Evolutionary conservation across 768 basidiomycete genomes (phyloP), one percentile per base, ranked within the genome.

Genomic region (Ramaria sp.): DNA sequence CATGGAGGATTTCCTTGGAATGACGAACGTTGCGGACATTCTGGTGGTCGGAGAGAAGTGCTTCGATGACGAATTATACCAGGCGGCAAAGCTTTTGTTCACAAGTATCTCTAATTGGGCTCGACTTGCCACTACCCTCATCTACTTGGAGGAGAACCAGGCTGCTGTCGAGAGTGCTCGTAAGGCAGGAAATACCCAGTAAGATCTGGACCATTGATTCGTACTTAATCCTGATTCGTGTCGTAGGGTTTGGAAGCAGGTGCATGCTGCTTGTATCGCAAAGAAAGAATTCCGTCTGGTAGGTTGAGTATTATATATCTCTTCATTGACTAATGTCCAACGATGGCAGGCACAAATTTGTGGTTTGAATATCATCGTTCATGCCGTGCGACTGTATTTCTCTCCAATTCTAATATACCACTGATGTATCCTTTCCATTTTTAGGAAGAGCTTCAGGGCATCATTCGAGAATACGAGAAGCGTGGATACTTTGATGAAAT

Each of bases 51-150:
- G 96, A 67, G 96, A 99, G 76, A 97, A 98, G 69, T 98, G 94
- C 65, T 99, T 99, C 73, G 91, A 98, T 64, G 96, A 97, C 57
- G 91, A 92, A 64, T 75, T 99, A 27, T 99, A 98, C 68, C 92
- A 98, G 62, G 96, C 96, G 47, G 88, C 95, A 30, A 96, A 95
- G 71, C 69, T 99, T 4, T 74, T 99, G 45, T 99, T 99, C 75
- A 80, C 82, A 37, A 94, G 92, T 70, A 99, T 99, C 63, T 95
- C 92, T 1, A 99, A 99, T 71, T 99, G 94, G 93, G 96, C 96
- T 42, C 82, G 96, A 57, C 74, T 99, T 58, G 96, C 96, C 0
- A 99, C 96, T 1, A 99, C 96, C 8, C 80, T 98, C 63, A 97
- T 99, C 65, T 99, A 99, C 70, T 79, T 99, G 41, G 90, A 91